Evolutionary conservation across 2,329 filamentous ascomycete species (phyloP), one percentile per base, ranked within the genome.

Genomic region (Aspergillus oerlinghausenensis): DNA sequence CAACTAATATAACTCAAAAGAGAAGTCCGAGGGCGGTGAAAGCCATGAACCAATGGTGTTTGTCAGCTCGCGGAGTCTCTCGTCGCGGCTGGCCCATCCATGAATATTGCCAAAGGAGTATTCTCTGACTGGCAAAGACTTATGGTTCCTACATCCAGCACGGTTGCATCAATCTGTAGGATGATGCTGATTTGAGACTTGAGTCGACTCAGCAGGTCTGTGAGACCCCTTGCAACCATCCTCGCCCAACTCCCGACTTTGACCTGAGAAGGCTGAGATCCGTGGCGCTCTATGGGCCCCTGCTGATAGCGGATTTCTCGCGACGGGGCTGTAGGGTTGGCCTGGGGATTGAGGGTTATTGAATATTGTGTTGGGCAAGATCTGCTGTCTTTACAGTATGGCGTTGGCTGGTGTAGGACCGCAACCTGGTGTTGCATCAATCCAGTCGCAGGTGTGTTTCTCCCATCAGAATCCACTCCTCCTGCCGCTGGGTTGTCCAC

Each of bases 1-100:
- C 17, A 50, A 21, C 40, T 45, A 56, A 57, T 55, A 54, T 51
- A 59, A 50, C 57, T 32, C 19, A 42, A 61, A 52, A 10, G 55
- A 55, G 3, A 56, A 53, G 38, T 43, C 14, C 38, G 14, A 55
- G 28, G 43, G 58, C 60, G 58, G 60, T 59, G 25, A 25, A 8
- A 8, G 7, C 0, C 28, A 1, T 2, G 19, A 52, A 14, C 55
- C 58, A 57, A 60, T 59, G n/a, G 56, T 5, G 49, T 35, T 19
- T 1, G 49, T 35, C 14, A 4, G 19, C 11, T 35, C 6, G 49
- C 17, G 49, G 26, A 43, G 40, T 43, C 1, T 10, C 11, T 43
- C 10, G 19, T 43, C 40, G 19, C 19, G n/a, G 10, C 10, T 21
- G n/a, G 6, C n/a, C 7, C 6, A 42, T 43, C 9, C 21, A 10